Evolutionary conservation across 441 rosid species (phyloP).

Genomic region (Geranium incanum): DNA sequence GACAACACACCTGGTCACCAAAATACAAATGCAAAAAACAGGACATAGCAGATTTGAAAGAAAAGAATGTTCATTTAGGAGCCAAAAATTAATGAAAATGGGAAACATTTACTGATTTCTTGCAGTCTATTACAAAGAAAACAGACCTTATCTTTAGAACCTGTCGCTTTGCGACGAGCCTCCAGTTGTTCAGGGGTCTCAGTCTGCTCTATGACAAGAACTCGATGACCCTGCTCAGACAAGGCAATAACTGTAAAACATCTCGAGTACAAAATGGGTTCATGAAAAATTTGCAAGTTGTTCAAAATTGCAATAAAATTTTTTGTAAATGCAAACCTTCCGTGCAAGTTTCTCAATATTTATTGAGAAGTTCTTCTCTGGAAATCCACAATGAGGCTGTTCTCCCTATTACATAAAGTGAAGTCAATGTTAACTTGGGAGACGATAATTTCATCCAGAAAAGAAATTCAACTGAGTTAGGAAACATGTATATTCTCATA

Average conservation of each 20-base stretch:
- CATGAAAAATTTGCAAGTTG: conserved; percentile 17
- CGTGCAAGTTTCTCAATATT: conserved; percentile 84
- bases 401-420: conserved; percentile 59
- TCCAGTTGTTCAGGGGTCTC: conserved; percentile 98
- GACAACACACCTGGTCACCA: conserved; percentile 11
- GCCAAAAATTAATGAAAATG: conserved; percentile 9
- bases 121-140: conserved; percentile 12
- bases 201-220: conserved; percentile 93
- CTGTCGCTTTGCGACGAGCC: conserved; percentile 79
- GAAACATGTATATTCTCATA: background rate
- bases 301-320: conserved; percentile 16
- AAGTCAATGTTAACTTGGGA: conserved; percentile 21
- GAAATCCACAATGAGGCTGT: conserved; percentile 99
- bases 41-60: conserved; percentile 4
- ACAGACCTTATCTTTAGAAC: conserved; percentile 88
- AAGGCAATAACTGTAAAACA: conserved; percentile 23
- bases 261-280: conserved; percentile 15
- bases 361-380: conserved; percentile 86
- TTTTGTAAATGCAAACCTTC: conserved; percentile 48
- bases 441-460: background rate
- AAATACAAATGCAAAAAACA: conserved; percentile 2
- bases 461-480: background rate
- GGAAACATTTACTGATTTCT: background rate
- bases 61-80: background rate
- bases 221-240: conserved; percentile 79